These are phyloP conservation scores for Cercospora janseana DNA, from an alignment of 2,329 filamentous ascomycete species.

Conservation along the genomic window DNA sequence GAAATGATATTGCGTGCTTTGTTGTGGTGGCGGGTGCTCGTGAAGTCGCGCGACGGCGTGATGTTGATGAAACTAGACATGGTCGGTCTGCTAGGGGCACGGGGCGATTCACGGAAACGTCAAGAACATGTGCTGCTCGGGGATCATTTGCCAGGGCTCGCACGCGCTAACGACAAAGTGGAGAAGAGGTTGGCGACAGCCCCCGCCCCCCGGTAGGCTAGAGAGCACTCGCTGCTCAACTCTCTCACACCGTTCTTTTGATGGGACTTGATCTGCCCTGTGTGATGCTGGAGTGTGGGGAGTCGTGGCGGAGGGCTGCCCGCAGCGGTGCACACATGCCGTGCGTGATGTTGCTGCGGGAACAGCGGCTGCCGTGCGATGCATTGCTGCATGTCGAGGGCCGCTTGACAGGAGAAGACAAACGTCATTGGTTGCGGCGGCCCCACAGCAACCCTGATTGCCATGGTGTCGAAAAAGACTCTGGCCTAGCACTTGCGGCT, in stretches of 20 bases:
- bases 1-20: no score
- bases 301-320: no score
- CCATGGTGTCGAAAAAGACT: constrained; percentile 7
- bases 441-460: not conserved
- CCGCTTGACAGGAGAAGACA: constrained; percentile 2
- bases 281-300: not conserved
- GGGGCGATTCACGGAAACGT: no score
- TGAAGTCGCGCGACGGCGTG: no score
- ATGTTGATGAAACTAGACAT: no score
- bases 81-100: no score
- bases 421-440: not conserved
- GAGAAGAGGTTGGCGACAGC: constrained; percentile 7
- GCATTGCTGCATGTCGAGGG: not conserved
- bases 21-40: no score
- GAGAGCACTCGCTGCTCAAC: no score
- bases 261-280: not conserved
- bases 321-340: no score
- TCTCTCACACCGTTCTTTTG: constrained; percentile 1
- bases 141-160: constrained; percentile 1
- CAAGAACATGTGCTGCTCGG: constrained; percentile 7
- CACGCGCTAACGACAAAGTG: not conserved
- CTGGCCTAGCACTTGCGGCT: constrained; percentile 1
- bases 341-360: not conserved
- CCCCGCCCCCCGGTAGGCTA: no score
- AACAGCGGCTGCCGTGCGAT: constrained; percentile 5